Base-by-base conservation (phyloP, 1,139 yeast species). In the Sugiyamaella paludigena region DNA sequence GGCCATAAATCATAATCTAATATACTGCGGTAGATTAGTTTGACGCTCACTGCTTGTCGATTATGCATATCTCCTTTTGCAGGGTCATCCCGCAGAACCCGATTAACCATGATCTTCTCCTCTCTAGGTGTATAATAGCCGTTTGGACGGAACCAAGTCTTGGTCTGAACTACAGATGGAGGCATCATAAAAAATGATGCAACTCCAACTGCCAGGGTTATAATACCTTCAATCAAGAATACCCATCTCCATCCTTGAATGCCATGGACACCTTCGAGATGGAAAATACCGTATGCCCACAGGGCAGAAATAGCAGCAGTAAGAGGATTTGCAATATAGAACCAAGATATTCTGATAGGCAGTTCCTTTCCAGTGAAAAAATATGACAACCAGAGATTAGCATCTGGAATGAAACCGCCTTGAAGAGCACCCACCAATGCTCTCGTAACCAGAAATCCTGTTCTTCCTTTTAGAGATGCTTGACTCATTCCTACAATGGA, bases 121-220 rank as follows among this genome's bases (percentile, higher is more conserved):
- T 83, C 86, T 28, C 80, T 71, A 5, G 79, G 83, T 6, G 78
- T 77, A 56, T 77, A 82, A 86, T 86, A 82, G 13, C 87, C 86
- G 4, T 74, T 74, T 7, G 40, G 40, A 24, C 77, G 70, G 53
- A 71, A 73, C 74, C 77, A 73, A 2, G 67, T 57, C 35, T 61
- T 77, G 4, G 84, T 79, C 53, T 77, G 78, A 1, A 85, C 81
- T 0, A 79, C 78, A 1, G 81, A 75, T 1, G 85, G 78, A 32
- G 81, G 84, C 85, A 84, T 81, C 51, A 81, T 69, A 13, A 38
- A 37, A 40, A 48, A 53, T 5, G 52, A 47, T 9, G 69, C 60
- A 33, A 81, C 47, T 0, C 88, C 89, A 59, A 84, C 73, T 1
- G 62, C 26, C 3, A 83, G 64, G 1, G 88, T 81, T 47, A 81